Evolutionary conservation across 2,329 filamentous ascomycete species (phyloP).

Genomic region (Aschersonia sp.): DNA sequence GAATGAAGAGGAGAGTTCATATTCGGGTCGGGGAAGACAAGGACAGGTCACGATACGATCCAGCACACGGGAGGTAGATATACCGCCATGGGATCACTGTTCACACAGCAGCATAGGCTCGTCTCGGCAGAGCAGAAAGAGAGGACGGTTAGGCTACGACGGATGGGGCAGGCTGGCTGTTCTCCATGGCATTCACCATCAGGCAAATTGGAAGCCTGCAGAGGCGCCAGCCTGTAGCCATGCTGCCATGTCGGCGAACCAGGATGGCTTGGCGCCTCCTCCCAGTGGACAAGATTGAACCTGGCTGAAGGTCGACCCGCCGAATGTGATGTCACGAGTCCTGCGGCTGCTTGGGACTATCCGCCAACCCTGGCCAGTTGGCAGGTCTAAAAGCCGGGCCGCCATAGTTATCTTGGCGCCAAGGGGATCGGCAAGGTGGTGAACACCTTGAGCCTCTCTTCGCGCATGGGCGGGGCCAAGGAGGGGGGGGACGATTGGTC

Average conservation of each 20-base stretch:
- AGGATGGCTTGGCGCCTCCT: background rate
- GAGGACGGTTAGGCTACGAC: background rate
- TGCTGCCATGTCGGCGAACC: background rate
- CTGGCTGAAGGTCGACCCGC: background rate
- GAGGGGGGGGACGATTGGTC: background rate
- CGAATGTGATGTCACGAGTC: background rate
- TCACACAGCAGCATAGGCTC: too few relatives aligned
- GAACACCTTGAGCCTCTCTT: background rate
- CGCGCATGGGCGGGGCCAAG: background rate
- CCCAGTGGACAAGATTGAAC: background rate
- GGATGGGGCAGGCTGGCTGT: background rate
- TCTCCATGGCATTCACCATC: background rate
- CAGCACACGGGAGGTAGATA: too few relatives aligned
- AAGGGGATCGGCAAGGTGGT: background rate
- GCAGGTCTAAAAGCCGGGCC: background rate
- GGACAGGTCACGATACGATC: too few relatives aligned
- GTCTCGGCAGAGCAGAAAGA: background rate
- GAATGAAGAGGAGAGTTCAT: too few relatives aligned
- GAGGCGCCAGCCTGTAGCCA: background rate
- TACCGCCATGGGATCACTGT: too few relatives aligned
- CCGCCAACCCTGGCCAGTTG: background rate
- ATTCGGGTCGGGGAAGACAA: too few relatives aligned
- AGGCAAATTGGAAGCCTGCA: background rate
- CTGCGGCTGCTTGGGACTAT: background rate
- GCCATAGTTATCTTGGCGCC: background rate